Conservation (phyloP, 192 early-diverging fungal genomes). For the Coemansia biformis region DNA sequence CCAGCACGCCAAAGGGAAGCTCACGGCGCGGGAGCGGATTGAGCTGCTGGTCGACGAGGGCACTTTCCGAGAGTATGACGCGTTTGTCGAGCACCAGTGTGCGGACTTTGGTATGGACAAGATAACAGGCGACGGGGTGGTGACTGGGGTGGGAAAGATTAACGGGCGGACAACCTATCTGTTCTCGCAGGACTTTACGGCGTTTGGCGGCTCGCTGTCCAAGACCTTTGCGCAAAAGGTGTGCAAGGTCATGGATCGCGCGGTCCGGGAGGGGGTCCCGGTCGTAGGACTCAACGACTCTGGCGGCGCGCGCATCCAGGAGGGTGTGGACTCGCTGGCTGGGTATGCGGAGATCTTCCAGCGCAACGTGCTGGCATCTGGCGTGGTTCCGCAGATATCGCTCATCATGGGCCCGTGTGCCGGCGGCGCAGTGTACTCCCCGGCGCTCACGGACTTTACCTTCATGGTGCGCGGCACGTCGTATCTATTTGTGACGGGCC, state of each 20-base stretch:
- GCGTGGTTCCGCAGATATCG: slow-evolving; percentile 93
- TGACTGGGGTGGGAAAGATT: slow-evolving; percentile 93
- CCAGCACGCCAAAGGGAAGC: slow-evolving; percentile 92
- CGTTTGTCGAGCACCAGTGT: slow-evolving; percentile 93
- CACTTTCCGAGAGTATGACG: slow-evolving; percentile 87
- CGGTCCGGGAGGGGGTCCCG: slow-evolving; percentile 86
- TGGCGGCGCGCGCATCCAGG: slow-evolving; percentile 96
- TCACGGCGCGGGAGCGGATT: slow-evolving; percentile 89
- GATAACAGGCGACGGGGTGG: slow-evolving; percentile 91
- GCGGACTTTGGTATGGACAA: slow-evolving; percentile 86
- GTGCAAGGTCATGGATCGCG: slow-evolving; percentile 91
- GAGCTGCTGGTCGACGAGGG: slow-evolving; percentile 75
- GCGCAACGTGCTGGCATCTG: slow-evolving; percentile 86
- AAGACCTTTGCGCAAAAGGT: slow-evolving; percentile 87
- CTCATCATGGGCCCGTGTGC: slow-evolving; percentile 98
- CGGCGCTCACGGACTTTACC: slow-evolving; percentile 93
- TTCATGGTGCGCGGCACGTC: slow-evolving; percentile 97
- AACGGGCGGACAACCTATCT: slow-evolving; percentile 86
- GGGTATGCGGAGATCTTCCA: slow-evolving; percentile 97
- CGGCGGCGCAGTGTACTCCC: slow-evolving; percentile 95
- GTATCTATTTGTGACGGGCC: slow-evolving; percentile 95
- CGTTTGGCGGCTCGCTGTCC: slow-evolving; percentile 85
- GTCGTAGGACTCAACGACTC: slow-evolving; percentile 95
- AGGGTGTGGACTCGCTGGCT: slow-evolving; percentile 92
- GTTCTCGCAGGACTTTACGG: slow-evolving; percentile 92